A percentile compares a stretch with the other conserved stretches of the same genome.
phyloP scores from a whole-genome alignment of 1,284 basidiomycete species.

The Trichosporon sp. region DNA sequence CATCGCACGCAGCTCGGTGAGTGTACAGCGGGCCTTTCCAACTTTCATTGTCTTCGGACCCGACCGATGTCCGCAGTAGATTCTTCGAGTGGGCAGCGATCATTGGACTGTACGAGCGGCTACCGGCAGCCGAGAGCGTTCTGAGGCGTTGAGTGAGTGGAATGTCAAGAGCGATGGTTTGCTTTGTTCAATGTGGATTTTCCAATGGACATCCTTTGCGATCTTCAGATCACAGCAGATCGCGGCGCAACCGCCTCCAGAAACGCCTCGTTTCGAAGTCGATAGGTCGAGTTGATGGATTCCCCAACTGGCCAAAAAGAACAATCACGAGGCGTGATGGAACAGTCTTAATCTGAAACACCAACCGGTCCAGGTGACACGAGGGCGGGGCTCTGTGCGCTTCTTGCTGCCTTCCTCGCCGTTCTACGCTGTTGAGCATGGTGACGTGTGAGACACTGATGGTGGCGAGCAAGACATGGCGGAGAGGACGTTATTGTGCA shows the following conservation, averaged over 20 bases:
- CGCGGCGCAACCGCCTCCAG: neutral
- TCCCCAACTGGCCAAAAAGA: neutral
- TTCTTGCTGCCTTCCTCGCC: neutral
- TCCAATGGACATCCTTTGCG: neutral
- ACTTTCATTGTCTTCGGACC: no score
- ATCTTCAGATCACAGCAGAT: neutral
- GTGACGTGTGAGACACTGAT: neutral
- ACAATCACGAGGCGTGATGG: neutral
- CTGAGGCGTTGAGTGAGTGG: neutral
- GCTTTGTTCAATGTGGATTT: neutral
- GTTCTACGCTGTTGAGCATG: neutral
- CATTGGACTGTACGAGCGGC: no score
- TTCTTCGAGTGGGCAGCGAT: no score
- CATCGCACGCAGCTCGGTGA: no score
- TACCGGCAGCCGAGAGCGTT: neutral
- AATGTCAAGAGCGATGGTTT: neutral
- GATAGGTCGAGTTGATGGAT: neutral
- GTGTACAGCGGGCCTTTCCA: no score
- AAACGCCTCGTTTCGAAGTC: neutral
- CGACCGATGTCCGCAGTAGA: no score
- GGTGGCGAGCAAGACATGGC: neutral
- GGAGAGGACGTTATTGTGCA: neutral
- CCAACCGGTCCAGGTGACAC: neutral
- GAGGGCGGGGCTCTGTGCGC: neutral
- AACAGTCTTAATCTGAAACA: neutral